phyloP scores from a whole-genome alignment of 1,284 basidiomycete genomes.

The Irpex rosettiformis region DNA sequence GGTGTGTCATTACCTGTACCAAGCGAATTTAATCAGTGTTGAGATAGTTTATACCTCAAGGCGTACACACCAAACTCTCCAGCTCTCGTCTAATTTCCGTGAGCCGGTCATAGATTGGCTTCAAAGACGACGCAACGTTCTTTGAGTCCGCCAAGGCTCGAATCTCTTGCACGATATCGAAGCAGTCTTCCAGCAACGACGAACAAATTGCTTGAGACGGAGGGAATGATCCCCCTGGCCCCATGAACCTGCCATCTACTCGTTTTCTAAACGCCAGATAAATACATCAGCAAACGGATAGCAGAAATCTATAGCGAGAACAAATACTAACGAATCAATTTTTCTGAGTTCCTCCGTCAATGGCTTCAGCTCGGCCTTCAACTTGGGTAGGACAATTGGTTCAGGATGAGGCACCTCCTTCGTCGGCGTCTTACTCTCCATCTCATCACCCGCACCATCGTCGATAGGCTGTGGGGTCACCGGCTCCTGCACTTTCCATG shows the following conservation, averaged over 20 bases:
- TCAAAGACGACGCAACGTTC: conserved; percentile 82
- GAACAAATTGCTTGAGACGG: conserved; percentile 88
- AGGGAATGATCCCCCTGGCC: conserved; percentile 88
- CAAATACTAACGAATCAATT: conserved; percentile 79
- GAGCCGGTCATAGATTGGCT: conserved; percentile 94
- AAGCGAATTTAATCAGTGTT: too few relatives aligned
- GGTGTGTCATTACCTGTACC: conserved; percentile 76
- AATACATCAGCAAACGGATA: background rate
- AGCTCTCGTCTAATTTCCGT: conserved; percentile 83
- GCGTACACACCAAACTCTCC: conserved; percentile 70
- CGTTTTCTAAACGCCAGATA: conserved; percentile 62
- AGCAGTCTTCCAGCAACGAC: conserved; percentile 93
- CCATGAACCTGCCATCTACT: conserved; percentile 94
- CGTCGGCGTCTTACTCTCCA: conserved; percentile 28
- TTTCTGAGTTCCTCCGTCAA: conserved; percentile 91
- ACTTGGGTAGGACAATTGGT: conserved; percentile 12
- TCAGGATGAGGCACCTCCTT: conserved; percentile 29
- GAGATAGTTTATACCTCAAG: too few relatives aligned
- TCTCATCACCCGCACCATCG: conserved; percentile 14
- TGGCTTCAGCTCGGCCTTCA: conserved; percentile 84
- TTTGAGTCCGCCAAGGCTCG: conserved; percentile 92
- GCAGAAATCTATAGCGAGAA: conserved; percentile 13
- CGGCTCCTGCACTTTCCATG: conserved; percentile 11
- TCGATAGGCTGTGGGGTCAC: conserved; percentile 6
- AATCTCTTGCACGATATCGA: conserved; percentile 96